Conservation (phyloP, 805 yeast genomes). For the Saccharomycopsis microspora region DNA sequence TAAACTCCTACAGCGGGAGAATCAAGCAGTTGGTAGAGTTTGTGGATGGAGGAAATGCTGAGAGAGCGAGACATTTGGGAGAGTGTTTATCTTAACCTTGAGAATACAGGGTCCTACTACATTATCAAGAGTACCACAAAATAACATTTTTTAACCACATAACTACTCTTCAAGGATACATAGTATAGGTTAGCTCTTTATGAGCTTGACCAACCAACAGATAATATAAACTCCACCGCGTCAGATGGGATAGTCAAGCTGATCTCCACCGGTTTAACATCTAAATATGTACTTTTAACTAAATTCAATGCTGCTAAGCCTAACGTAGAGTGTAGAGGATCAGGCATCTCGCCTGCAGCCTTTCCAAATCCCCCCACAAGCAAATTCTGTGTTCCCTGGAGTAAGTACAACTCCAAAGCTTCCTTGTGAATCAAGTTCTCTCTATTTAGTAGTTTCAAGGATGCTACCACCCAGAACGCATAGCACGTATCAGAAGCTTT, state of each 20-base stretch:
- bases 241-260: conserved; percentile 20
- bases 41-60: no score
- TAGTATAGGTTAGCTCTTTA: background rate
- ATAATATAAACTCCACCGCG: conserved; percentile 7
- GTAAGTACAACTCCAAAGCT: conserved; percentile 31
- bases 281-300: conserved; percentile 17
- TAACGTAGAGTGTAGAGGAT: conserved; percentile 56
- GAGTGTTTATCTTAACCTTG: background rate
- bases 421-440: conserved; percentile 26
- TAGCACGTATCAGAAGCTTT: conserved; percentile 83
- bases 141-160: no score
- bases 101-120: background rate
- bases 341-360: conserved; percentile 48
- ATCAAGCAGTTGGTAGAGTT: no score
- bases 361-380: conserved; percentile 73
- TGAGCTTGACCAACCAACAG: conserved; percentile 2
- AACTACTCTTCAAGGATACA: no score
- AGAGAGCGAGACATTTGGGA: no score
- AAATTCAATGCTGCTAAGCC: conserved; percentile 45
- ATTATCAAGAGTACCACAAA: background rate
- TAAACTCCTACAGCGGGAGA: no score
- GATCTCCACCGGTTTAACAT: conserved; percentile 19
- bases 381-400: conserved; percentile 45
- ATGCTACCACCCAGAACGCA: conserved; percentile 69
- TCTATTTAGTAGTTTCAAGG: conserved; percentile 34